Evolutionary conservation across 2,329 filamentous ascomycete species (phyloP).

Genomic region (Diaporthe destruens): DNA sequence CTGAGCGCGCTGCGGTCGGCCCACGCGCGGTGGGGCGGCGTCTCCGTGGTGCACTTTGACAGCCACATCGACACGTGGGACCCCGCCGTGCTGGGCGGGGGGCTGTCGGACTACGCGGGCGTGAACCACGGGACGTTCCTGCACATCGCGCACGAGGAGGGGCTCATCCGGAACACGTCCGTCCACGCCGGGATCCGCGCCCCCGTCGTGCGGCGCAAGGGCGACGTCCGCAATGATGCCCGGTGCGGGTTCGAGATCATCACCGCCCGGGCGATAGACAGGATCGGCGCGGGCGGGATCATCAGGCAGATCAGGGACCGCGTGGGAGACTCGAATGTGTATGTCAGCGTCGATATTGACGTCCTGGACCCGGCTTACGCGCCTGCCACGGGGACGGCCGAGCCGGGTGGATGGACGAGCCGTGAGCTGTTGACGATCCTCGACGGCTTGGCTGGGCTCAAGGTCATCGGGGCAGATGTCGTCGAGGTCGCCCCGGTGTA

Average conservation of each 20-base stretch:
- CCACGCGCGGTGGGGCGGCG: conserved; percentile 67
- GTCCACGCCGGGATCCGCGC: conserved; percentile 73
- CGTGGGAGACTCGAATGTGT: conserved; percentile 67
- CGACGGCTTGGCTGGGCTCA: conserved; percentile 76
- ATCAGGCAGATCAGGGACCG: conserved; percentile 72
- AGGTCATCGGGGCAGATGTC: conserved; percentile 82
- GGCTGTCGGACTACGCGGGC: conserved; percentile 69
- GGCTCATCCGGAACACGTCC: conserved; percentile 68
- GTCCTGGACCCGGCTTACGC: conserved; percentile 79
- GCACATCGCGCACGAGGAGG: conserved; percentile 71
- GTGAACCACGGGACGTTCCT: conserved; percentile 72
- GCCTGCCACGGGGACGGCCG: conserved; percentile 78
- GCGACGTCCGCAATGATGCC: conserved; percentile 67
- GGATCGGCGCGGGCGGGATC: conserved; percentile 74
- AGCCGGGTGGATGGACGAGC: conserved; percentile 85
- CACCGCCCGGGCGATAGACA: conserved; percentile 77
- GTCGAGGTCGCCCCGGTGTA: conserved; percentile 85
- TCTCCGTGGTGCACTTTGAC: conserved; percentile 76
- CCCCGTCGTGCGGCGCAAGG: conserved; percentile 59
- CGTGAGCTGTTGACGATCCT: conserved; percentile 81
- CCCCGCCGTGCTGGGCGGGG: conserved; percentile 66
- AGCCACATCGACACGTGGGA: conserved; percentile 80
- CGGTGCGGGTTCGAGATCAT: conserved; percentile 71
- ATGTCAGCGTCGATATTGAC: conserved; percentile 84
- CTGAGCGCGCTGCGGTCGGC: conserved; percentile 72